Evolutionary conservation across 2,329 filamentous ascomycete genomes (phyloP), one percentile per base, ranked within the genome.

Genomic region (Scedosporium boydii): DNA sequence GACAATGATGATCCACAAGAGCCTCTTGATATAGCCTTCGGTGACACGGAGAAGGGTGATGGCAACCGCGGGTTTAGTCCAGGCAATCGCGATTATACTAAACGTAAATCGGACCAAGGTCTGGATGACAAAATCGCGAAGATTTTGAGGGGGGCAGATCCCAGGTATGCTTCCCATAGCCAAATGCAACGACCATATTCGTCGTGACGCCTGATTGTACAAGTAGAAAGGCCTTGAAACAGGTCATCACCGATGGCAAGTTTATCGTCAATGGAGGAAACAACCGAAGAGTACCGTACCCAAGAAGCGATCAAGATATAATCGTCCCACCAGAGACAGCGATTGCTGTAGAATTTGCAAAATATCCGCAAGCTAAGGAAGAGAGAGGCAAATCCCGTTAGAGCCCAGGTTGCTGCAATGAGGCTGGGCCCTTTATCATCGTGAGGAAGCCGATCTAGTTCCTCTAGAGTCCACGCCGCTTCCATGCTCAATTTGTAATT

Each of bases 281-380:
- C 27, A 14, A 12, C 4, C 3, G 4, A 14, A 1, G n/a, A 3
- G 3, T 6, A 21, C 42, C 63, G 10, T 29, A 64, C 62, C 65
- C 72, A 74, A 9, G 72, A 66, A 14, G 65, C 64, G 14, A 75
- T 68, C 55, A 76, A 65, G 10, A 72, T 55, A 64, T 73, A 70
- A 64, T 76, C 74, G 62, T 76, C 74, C 69, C 72, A 74, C 71
- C 72, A 76, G 34, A 76, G 48, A 56, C 73, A 72, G 44, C 70
- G 69, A 1, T 70, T 69, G 12, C 71, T 68, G 68, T 70, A 71
- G 42, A 69, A 58, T 56, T 75, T 76, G 68, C 73, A 76, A 67
- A 75, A 76, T 34, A 75, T 60, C 4, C 74, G 68, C 10, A 75
- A 61, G 16, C 66, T 64, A 5, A 76, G 62, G 46, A 66, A 66